phyloP scores from a whole-genome alignment of 2,329 filamentous ascomycete species.

The Pyrenophora seminiperda region DNA sequence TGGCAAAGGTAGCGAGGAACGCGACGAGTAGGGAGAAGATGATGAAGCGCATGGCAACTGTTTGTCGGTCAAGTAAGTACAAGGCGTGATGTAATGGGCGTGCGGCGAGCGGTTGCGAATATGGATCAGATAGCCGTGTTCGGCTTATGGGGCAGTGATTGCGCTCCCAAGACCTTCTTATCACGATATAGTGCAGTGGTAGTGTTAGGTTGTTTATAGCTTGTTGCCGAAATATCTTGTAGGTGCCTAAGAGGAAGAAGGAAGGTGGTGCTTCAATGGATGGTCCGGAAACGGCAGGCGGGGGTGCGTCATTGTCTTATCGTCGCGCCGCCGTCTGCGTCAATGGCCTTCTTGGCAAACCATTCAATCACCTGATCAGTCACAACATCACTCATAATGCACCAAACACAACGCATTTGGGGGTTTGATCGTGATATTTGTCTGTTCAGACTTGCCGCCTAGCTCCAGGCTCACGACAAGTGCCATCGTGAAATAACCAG shows the following conservation, averaged over 20 bases:
- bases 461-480: slow-evolving; percentile 20
- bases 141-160: too few relatives aligned
- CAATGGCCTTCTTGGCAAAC: slow-evolving; percentile 3
- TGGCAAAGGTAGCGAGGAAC: slow-evolving; percentile 63
- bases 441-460: slow-evolving; percentile 12
- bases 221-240: background rate
- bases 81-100: background rate
- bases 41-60: slow-evolving; percentile 66
- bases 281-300: slow-evolving; percentile 16
- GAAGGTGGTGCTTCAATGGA: slow-evolving; percentile 13
- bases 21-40: slow-evolving; percentile 63
- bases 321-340: background rate
- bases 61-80: background rate
- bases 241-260: slow-evolving; percentile 7
- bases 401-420: background rate
- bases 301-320: slow-evolving; percentile 13
- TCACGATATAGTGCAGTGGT: background rate
- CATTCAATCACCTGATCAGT: background rate
- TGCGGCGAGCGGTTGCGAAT: background rate
- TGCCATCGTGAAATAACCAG: slow-evolving; percentile 2
- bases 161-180: background rate
- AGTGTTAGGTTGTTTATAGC: background rate
- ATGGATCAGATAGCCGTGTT: background rate
- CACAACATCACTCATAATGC: background rate
- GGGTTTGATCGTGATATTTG: slow-evolving; percentile 3